These are phyloP conservation scores for Miamiensis avidus DNA, from an alignment of 169 alveolate species.

Conservation along the genomic window DNA sequence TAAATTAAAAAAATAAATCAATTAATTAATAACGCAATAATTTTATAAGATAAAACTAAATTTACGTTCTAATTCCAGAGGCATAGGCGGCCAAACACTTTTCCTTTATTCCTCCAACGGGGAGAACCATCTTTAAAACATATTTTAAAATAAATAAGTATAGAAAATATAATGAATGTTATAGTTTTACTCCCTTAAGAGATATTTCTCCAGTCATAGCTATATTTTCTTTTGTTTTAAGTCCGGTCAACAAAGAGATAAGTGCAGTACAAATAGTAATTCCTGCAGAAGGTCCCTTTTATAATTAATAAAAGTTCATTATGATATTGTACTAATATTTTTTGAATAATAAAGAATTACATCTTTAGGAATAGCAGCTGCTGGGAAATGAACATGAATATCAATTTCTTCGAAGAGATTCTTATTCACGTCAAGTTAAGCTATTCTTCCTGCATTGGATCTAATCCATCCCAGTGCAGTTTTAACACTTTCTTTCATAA, in stretches of 20 bases:
- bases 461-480: slow-evolving; percentile 71
- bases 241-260: slow-evolving; percentile 57
- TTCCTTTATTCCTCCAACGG: slow-evolving; percentile 78
- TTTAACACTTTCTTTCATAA: slow-evolving; percentile 71
- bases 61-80: slow-evolving; percentile 53
- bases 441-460: slow-evolving; percentile 58
- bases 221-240: slow-evolving; percentile 54
- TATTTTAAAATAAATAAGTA: too few species aligned
- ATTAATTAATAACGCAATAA: background rate
- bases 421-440: slow-evolving; percentile 4
- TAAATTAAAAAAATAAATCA: background rate
- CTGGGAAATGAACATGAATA: slow-evolving; percentile 78
- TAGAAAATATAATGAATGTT: background rate
- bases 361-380: slow-evolving; percentile 79
- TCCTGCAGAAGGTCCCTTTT: slow-evolving; percentile 73
- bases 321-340: too few species aligned
- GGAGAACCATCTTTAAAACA: slow-evolving; percentile 47
- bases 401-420: slow-evolving; percentile 56
- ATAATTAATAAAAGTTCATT: too few species aligned
- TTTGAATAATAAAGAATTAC: background rate
- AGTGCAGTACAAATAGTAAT: slow-evolving; percentile 73
- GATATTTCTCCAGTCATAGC: slow-evolving; percentile 82
- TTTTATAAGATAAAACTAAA: background rate
- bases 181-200: slow-evolving; percentile 40
- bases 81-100: slow-evolving; percentile 70